phyloP scores from a whole-genome alignment of 805 yeast species.

The Teunomyces gatunensis region DNA sequence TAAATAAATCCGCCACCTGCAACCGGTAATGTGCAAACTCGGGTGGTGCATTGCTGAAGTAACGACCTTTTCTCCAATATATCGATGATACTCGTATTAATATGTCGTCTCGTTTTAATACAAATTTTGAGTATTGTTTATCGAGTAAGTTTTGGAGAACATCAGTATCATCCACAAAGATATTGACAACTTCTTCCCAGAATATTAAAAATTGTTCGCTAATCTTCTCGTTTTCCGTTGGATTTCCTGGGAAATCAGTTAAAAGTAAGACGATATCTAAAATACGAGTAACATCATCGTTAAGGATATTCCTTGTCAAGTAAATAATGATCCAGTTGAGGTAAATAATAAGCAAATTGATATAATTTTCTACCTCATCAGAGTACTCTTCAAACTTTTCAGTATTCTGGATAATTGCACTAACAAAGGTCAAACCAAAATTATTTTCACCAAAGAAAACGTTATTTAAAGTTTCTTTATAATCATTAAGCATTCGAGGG shows the following conservation, averaged over 20 bases:
- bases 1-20: slow-evolving; percentile 76
- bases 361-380: slow-evolving; percentile 41
- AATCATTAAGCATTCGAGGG: slow-evolving; percentile 36
- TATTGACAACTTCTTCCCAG: slow-evolving; percentile 68
- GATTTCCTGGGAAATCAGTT: slow-evolving; percentile 55
- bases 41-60: slow-evolving; percentile 37
- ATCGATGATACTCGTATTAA: slow-evolving; percentile 54
- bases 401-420: slow-evolving; percentile 25
- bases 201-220: slow-evolving; percentile 54
- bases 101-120: slow-evolving; percentile 22
- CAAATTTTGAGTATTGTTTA: slow-evolving; percentile 13
- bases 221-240: slow-evolving; percentile 58
- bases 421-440: slow-evolving; percentile 46
- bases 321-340: slow-evolving; percentile 46
- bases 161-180: slow-evolving; percentile 49
- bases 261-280: slow-evolving; percentile 50
- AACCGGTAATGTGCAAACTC: slow-evolving; percentile 70
- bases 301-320: slow-evolving; percentile 39
- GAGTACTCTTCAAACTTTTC: slow-evolving; percentile 25
- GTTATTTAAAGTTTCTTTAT: slow-evolving; percentile 26
- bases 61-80: slow-evolving; percentile 68
- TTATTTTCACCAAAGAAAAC: slow-evolving; percentile 38
- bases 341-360: slow-evolving; percentile 44
- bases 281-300: slow-evolving; percentile 35
- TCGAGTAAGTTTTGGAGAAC: slow-evolving; percentile 9